phyloP scores from a whole-genome alignment of 2,329 filamentous ascomycete genomes.

The Penicillium rolfsii region DNA sequence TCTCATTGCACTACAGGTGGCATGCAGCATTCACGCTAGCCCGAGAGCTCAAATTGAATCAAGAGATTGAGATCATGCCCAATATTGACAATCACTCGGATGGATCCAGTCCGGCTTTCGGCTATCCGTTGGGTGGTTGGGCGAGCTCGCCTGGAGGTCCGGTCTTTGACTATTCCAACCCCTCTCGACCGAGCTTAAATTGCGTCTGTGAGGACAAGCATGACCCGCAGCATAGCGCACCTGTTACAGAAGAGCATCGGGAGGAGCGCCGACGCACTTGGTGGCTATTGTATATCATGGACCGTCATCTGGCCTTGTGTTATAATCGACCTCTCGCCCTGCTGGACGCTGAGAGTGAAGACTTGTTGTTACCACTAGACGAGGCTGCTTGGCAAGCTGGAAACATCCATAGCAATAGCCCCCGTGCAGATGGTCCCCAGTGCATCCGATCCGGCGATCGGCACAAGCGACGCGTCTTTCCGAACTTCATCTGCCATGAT shows the following conservation, averaged over 20 bases:
- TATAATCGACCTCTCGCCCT: constrained; percentile 89
- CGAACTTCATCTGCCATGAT: constrained; percentile 80
- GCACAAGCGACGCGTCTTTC: constrained; percentile 64
- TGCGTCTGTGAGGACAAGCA: constrained; percentile 40
- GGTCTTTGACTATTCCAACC: constrained; percentile 49
- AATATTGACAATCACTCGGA: constrained; percentile 36
- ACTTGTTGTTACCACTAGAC: constrained; percentile 81
- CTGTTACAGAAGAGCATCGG: constrained; percentile 74
- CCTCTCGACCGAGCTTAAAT: constrained; percentile 38
- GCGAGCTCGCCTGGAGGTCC: constrained; percentile 56
- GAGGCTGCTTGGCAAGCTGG: constrained; percentile 85
- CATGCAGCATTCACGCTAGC: constrained; percentile 91
- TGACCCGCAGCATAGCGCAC: constrained; percentile 29
- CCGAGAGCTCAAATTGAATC: constrained; percentile 81
- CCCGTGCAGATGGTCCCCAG: constrained; percentile 42
- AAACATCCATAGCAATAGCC: constrained; percentile 66
- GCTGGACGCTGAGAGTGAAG: constrained; percentile 84
- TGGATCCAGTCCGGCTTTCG: constrained; percentile 39
- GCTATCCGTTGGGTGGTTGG: constrained; percentile 38
- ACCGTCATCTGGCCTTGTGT: constrained; percentile 86
- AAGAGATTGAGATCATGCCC: constrained; percentile 64
- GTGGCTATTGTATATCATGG: constrained; percentile 92
- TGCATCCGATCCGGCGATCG: constrained; percentile 40
- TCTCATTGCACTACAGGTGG: constrained; percentile 56
- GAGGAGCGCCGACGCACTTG: constrained; percentile 88